A percentile compares a stretch with the other conserved stretches of the same genome.
phyloP scores from a whole-genome alignment of 805 yeast genomes.

The Schwanniomyces pseudopolymorphus region DNA sequence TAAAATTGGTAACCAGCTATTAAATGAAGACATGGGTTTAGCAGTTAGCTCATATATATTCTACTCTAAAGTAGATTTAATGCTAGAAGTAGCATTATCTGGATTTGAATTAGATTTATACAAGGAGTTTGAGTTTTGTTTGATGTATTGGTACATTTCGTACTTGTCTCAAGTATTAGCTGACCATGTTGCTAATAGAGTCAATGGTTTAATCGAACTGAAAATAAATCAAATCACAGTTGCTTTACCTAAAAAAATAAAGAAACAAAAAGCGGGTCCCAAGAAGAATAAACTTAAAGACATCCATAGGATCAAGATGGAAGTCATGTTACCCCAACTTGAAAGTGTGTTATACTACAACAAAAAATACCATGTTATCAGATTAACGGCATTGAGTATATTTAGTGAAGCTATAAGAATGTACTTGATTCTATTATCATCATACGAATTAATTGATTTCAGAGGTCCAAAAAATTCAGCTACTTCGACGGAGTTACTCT shows the following conservation, averaged over 20 bases:
- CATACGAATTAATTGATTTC: conserved; percentile 19
- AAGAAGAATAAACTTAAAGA: conserved; percentile 41
- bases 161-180: conserved; percentile 42
- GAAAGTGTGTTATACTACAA: conserved; percentile 22
- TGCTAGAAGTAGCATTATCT: conserved; percentile 69
- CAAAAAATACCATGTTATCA: conserved; percentile 17
- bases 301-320: conserved; percentile 28
- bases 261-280: conserved; percentile 51
- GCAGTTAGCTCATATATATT: conserved; percentile 74
- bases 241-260: conserved; percentile 37
- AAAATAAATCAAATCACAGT: conserved; percentile 35
- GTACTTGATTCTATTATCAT: conserved; percentile 16
- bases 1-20: conserved; percentile 36
- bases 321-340: conserved; percentile 35
- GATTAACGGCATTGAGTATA: conserved; percentile 14
- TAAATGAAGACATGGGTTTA: conserved; percentile 45
- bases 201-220: conserved; percentile 28
- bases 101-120: conserved; percentile 79
- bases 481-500: conserved; percentile 23
- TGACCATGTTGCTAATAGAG: conserved; percentile 46
- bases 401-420: conserved; percentile 21
- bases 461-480: conserved; percentile 24
- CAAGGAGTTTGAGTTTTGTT: conserved; percentile 64
- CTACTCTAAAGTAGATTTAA: conserved; percentile 61
- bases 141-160: conserved; percentile 67